These are phyloP conservation scores for Lactuca saligna DNA, from an alignment of 129 eudicot species.

Conservation along the genomic window DNA sequence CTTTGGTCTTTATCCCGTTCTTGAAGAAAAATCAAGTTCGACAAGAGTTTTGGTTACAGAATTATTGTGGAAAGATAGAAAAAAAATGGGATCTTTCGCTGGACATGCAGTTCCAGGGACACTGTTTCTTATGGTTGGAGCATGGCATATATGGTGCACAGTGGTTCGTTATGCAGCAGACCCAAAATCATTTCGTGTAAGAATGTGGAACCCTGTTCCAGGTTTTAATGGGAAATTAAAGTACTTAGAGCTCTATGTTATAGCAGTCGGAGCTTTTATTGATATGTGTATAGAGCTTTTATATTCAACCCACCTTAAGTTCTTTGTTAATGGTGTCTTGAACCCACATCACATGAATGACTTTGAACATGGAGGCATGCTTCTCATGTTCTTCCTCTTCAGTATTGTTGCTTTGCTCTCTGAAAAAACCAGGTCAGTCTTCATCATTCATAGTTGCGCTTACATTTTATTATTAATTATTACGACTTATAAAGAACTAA, in stretches of 20 bases:
- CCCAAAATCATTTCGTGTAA: constrained; percentile 60
- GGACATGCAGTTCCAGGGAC: constrained; percentile 96
- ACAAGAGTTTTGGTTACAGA: constrained; percentile 2
- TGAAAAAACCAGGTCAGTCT: constrained; percentile 79
- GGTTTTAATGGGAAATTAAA: constrained; percentile 73
- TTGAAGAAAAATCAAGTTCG: constrained; percentile 4
- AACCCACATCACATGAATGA: constrained; percentile 86
- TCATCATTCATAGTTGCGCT: constrained; percentile 4
- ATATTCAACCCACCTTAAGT: constrained; percentile 78
- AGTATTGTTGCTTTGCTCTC: constrained; percentile 66
- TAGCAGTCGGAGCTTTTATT: constrained; percentile 73
- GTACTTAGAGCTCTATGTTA: constrained; percentile 78
- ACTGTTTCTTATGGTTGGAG: constrained; percentile 76
- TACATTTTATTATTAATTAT: neutral
- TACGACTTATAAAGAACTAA: neutral
- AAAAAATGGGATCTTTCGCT: constrained; percentile 84
- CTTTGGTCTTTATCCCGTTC: constrained; percentile 4
- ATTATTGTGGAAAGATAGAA: constrained; percentile 14
- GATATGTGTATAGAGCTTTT: constrained; percentile 92
- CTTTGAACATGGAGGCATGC: constrained; percentile 96
- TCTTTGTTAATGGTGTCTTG: constrained; percentile 70
- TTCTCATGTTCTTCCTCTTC: constrained; percentile 87
- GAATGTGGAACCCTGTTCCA: constrained; percentile 91
- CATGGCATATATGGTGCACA: constrained; percentile 88
- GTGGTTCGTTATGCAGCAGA: constrained; percentile 57